Conservation (phyloP, 768 basidiomycete genomes). For the Leccinum rimulosum region DNA sequence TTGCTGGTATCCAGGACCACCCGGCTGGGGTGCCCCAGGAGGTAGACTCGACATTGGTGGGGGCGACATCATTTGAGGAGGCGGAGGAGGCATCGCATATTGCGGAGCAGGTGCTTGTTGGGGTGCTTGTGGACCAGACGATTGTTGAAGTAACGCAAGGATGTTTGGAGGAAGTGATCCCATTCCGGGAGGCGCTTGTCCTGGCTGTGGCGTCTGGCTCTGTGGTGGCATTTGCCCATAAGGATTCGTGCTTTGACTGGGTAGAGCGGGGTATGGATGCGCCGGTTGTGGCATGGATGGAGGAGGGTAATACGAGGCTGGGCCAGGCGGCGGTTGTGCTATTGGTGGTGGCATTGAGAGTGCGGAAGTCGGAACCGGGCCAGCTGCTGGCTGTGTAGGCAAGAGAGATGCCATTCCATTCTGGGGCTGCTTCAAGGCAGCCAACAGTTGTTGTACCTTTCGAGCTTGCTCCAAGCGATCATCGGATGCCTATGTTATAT, state of each 20-base stretch:
- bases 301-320: constrained; percentile 44
- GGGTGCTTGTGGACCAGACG: constrained; percentile 35
- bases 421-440: constrained; percentile 74
- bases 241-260: constrained; percentile 20
- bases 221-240: constrained; percentile 32
- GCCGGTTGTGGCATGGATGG: constrained; percentile 32
- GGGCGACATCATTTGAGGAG: constrained; percentile 44
- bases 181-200: constrained; percentile 35
- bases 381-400: constrained; percentile 30
- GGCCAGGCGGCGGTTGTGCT: constrained; percentile 25
- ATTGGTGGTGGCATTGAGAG: constrained; percentile 38
- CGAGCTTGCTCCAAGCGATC: constrained; percentile 87
- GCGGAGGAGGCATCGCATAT: constrained; percentile 41
- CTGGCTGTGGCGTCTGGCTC: constrained; percentile 29
- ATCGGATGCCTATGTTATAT: constrained; percentile 37
- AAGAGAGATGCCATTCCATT: constrained; percentile 24
- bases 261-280: constrained; percentile 23
- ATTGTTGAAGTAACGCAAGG: constrained; percentile 62
- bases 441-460: constrained; percentile 80
- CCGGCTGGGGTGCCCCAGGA: constrained; percentile 41
- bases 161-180: constrained; percentile 62
- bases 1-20: constrained; percentile 53
- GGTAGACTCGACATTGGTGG: constrained; percentile 41
- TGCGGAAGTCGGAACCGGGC: constrained; percentile 35
- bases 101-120: constrained; percentile 28